These are phyloP conservation scores for Aspergillus unguis DNA, from an alignment of 2,329 filamentous ascomycete species.

Conservation along the genomic window DNA sequence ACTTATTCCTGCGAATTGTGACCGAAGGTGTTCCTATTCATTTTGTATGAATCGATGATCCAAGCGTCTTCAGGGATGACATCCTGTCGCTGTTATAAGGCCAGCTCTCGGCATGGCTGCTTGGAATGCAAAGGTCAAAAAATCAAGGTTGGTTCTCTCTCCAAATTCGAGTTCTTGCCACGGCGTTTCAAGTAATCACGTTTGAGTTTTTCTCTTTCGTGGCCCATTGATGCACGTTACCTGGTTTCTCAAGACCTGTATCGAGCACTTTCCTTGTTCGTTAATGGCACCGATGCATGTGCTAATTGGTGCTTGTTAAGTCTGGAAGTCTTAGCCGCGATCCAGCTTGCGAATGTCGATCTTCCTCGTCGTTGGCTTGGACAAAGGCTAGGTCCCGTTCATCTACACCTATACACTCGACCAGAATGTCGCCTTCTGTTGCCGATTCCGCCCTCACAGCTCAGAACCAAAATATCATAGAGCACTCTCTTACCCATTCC, in stretches of 20 bases:
- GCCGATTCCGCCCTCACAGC: slow-evolving; percentile 4
- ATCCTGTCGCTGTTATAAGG: slow-evolving; percentile 14
- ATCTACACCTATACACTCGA: slow-evolving; percentile 9
- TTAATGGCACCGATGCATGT: slow-evolving; percentile 1
- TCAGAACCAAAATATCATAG: slow-evolving; percentile 11
- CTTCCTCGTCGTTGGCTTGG: slow-evolving; percentile 14
- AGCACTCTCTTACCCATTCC: not conserved
- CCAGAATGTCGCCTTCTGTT: slow-evolving; percentile 13
- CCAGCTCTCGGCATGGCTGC: slow-evolving; percentile 18
- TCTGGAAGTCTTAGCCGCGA: slow-evolving; percentile 16
- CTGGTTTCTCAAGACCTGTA: not conserved
- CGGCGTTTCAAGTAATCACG: not conserved
- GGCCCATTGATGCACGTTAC: not conserved
- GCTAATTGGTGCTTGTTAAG: slow-evolving; percentile 14
- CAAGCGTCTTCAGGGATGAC: slow-evolving; percentile 16
- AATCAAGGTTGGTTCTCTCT: slow-evolving; percentile 20
- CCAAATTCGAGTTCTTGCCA: not conserved
- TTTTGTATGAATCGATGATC: not conserved
- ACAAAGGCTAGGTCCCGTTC: slow-evolving; percentile 13
- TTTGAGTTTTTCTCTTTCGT: not conserved
- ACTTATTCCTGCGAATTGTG: not conserved
- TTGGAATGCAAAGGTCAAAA: slow-evolving; percentile 19
- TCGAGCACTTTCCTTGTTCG: not conserved
- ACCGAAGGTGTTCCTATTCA: not conserved
- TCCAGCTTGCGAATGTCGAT: slow-evolving; percentile 15